These are phyloP conservation scores for Stephania japonica DNA, from an alignment of 164 flowering plant species.

Conservation along the genomic window DNA sequence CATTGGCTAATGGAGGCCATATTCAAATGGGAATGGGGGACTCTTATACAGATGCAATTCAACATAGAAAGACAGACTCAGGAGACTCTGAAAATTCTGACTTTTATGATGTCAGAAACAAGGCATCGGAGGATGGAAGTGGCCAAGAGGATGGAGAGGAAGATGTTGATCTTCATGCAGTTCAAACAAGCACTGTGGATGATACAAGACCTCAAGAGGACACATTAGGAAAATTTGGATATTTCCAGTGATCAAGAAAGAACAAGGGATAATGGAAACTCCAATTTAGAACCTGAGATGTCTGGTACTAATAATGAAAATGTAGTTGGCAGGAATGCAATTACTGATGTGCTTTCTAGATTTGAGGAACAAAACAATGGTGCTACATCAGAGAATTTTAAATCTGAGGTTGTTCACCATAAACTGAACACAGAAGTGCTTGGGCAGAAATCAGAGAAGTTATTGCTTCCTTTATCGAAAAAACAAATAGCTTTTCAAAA, in stretches of 20 bases:
- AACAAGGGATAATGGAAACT: not conserved
- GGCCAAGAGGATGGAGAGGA: conserved; percentile 37
- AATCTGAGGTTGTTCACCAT: conserved; percentile 8
- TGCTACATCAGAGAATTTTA: conserved; percentile 3
- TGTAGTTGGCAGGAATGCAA: conserved; percentile 23
- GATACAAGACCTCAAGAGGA: conserved; percentile 22
- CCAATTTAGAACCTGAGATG: conserved; percentile 20
- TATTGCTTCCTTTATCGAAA: conserved; percentile 18
- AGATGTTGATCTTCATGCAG: conserved; percentile 22
- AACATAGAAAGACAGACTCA: conserved; percentile 41
- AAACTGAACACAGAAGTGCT: conserved; percentile 20
- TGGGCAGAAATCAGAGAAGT: conserved; percentile 24
- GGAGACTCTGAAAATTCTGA: conserved; percentile 65
- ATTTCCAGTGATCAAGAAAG: conserved; percentile 2
- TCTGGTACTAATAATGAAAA: conserved; percentile 15
- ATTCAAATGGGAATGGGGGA: not conserved
- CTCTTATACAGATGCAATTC: conserved; percentile 28
- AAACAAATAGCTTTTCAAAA: conserved; percentile 22
- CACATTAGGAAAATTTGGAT: conserved; percentile 33
- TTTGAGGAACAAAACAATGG: conserved; percentile 20
- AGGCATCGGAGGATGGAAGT: conserved; percentile 19
- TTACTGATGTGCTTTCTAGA: conserved; percentile 9
- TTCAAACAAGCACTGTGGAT: conserved; percentile 10
- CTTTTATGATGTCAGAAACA: not conserved
- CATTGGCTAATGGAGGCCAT: conserved; percentile 8